Evolutionary conservation across 2,329 filamentous ascomycete species (phyloP).

Genomic region (Neopestalotiopsis sp.): DNA sequence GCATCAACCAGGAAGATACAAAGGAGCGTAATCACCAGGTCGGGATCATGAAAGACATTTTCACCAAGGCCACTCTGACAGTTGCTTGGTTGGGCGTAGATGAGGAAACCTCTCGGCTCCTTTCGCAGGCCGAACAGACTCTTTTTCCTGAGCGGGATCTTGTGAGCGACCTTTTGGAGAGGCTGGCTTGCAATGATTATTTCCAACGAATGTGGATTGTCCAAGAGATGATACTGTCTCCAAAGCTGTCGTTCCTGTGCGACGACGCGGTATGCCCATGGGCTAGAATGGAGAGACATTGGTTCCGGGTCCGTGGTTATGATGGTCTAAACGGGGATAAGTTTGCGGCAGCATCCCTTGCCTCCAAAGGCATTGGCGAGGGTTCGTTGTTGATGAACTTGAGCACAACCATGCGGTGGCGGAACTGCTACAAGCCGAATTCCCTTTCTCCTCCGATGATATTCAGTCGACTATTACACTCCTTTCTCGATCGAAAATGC

Average conservation of each 20-base stretch:
- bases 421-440: no score
- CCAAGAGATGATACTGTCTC: not conserved
- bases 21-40: not conserved
- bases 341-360: no score
- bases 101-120: not conserved
- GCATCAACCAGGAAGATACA: not conserved
- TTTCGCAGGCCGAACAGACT: no score
- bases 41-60: not conserved
- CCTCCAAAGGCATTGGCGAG: no score
- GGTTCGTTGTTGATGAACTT: no score
- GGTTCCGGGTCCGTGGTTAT: not conserved
- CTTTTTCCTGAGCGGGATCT: no score
- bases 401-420: no score
- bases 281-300: not conserved
- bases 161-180: no score
- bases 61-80: not conserved
- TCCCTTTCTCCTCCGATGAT: no score
- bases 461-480: not conserved
- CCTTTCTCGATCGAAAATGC: not conserved
- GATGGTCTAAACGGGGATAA: not conserved
- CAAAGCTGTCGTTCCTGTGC: not conserved
- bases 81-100: not conserved
- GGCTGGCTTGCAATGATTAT: not conserved
- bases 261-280: not conserved
- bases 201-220: not conserved